phyloP scores from a whole-genome alignment of 495 filamentous ascomycete species.

The Aspergillus hancockii region DNA sequence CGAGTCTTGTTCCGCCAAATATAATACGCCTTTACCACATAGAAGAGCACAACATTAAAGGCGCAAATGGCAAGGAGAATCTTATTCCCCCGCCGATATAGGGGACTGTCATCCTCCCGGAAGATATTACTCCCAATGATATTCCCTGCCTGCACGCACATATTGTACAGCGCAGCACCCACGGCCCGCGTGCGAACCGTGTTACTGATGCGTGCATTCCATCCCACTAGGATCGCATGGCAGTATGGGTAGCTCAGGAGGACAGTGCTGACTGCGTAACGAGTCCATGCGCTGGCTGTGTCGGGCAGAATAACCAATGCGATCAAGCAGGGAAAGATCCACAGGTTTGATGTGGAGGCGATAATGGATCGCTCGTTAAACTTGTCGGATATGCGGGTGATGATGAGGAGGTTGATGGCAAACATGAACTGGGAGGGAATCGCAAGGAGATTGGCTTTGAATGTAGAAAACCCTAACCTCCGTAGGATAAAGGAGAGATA shows the following conservation, averaged over 20 bases:
- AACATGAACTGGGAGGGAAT: slow-evolving; percentile 50
- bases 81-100: slow-evolving; percentile 34
- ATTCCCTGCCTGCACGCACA: slow-evolving; percentile 37
- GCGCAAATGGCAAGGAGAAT: slow-evolving; percentile 39
- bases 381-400: slow-evolving; percentile 43
- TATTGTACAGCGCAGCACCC: slow-evolving; percentile 49
- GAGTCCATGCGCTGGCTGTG: slow-evolving; percentile 37
- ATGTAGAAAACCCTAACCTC: slow-evolving; percentile 45
- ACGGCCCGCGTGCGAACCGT: slow-evolving; percentile 57
- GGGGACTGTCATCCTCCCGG: slow-evolving; percentile 48
- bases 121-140: slow-evolving; percentile 52
- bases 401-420: slow-evolving; percentile 30
- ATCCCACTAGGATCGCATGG: slow-evolving; percentile 57
- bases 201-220: slow-evolving; percentile 54
- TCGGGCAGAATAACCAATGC: slow-evolving; percentile 38
- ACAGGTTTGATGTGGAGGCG: slow-evolving; percentile 42
- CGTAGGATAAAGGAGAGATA: slow-evolving; percentile 52
- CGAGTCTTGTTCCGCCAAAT: slow-evolving; percentile 28
- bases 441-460: slow-evolving; percentile 49
- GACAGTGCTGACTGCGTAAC: slow-evolving; percentile 43
- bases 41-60: slow-evolving; percentile 35
- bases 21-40: slow-evolving; percentile 29
- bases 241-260: slow-evolving; percentile 49
- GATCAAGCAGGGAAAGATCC: slow-evolving; percentile 50
- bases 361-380: slow-evolving; percentile 44